Evolutionary conservation across 257 asterid genomes (phyloP).

Genomic region (Capsicum baccatum): DNA sequence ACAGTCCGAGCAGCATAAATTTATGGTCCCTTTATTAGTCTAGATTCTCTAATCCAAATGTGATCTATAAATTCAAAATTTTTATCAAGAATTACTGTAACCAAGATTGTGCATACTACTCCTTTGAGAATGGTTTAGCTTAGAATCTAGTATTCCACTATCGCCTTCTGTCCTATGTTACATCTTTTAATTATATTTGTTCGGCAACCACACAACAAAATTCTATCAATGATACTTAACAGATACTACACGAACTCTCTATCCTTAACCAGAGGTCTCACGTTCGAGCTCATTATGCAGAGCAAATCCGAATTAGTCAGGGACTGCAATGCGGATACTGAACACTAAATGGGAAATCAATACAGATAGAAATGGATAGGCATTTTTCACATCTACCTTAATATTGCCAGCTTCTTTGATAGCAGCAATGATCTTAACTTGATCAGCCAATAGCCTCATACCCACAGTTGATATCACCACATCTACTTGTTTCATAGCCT

Average conservation of each 20-base stretch:
- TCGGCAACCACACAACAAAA: not conserved
- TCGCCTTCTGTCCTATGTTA: not conserved
- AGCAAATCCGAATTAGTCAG: too few species aligned
- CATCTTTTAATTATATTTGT: not conserved
- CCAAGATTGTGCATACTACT: not conserved
- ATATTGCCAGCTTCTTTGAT: conserved; percentile 78
- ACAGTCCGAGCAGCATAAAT: not conserved
- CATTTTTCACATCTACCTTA: conserved; percentile 41
- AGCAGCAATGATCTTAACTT: conserved; percentile 64
- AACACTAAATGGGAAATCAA: too few species aligned
- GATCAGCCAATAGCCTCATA: conserved; percentile 53
- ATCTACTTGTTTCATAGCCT: conserved; percentile 72
- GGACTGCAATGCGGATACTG: too few species aligned
- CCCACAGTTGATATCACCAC: conserved; percentile 74
- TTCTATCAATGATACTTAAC: not conserved
- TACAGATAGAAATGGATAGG: too few species aligned
- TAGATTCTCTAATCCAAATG: conserved; percentile 10
- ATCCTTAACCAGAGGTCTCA: too few species aligned
- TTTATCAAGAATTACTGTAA: not conserved
- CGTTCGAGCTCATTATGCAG: too few species aligned
- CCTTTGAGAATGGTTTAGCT: too few species aligned
- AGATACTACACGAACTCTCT: too few species aligned
- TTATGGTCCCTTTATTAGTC: not conserved
- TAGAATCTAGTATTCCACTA: too few species aligned
- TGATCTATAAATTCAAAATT: not conserved